Percentiles rank a stretch among this genome's conserved stretches.
These are phyloP conservation scores for Spathaspora passalidarum DNA, from an alignment of 805 yeast species.

Conservation along the genomic window DNA sequence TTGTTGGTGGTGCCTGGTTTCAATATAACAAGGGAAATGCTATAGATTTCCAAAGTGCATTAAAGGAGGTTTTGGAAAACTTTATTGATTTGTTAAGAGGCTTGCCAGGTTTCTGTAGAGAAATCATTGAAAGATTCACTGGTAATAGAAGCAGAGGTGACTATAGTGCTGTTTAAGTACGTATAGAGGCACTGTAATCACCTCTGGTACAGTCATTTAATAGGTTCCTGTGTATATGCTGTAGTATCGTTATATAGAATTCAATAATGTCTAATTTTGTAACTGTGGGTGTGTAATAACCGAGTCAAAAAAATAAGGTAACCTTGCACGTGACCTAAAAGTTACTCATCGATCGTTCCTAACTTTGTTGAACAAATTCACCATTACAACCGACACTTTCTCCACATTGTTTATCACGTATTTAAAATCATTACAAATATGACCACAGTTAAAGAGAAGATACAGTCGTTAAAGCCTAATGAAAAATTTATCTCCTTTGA, in stretches of 20 bases:
- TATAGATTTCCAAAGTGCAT: constrained; percentile 69
- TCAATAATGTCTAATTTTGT: neutral
- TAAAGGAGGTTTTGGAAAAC: constrained; percentile 71
- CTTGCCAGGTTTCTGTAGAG: constrained; percentile 63
- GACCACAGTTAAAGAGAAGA: constrained; percentile 49
- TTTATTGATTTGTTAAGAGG: constrained; percentile 54
- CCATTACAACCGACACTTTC: no score
- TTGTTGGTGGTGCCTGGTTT: constrained; percentile 72
- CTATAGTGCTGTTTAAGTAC: constrained; percentile 77
- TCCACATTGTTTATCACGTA: no score
- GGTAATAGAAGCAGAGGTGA: constrained; percentile 72
- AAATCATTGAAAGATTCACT: constrained; percentile 66
- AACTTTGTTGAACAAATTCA: no score
- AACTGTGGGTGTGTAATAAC: neutral
- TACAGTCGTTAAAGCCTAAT: constrained; percentile 44
- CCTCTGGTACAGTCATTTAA: constrained; percentile 3
- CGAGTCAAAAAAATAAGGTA: neutral
- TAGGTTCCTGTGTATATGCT: constrained; percentile 1
- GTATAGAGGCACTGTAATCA: neutral
- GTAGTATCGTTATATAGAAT: neutral
- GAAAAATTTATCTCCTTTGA: constrained; percentile 80
- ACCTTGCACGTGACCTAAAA: neutral
- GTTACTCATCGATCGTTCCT: neutral
- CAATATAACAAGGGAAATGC: constrained; percentile 69
- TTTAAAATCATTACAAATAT: no score